Evolutionary conservation across 1,284 basidiomycete genomes (phyloP).

Genomic region (Apiotrichum gamsii): DNA sequence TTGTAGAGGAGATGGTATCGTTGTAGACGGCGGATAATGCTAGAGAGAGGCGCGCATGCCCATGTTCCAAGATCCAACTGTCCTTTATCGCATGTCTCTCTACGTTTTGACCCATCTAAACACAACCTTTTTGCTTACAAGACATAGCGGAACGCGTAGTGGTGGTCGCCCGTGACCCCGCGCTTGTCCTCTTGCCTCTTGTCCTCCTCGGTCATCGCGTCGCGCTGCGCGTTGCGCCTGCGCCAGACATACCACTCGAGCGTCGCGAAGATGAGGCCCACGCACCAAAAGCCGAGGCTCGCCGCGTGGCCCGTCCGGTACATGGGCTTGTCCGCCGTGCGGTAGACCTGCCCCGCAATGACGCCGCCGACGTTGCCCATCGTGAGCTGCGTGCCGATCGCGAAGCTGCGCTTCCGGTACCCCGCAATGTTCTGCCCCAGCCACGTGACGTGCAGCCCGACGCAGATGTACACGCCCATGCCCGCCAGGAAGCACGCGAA

Average conservation of each 20-base stretch:
- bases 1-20: too few species aligned
- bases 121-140: too few species aligned
- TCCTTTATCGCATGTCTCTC: too few species aligned
- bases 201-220: slow-evolving; percentile 1
- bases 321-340: slow-evolving; percentile 3
- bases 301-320: slow-evolving; percentile 5
- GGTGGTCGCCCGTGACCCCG: slow-evolving; percentile 6
- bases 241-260: slow-evolving; percentile 9
- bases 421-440: slow-evolving; percentile 17
- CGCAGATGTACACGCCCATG: slow-evolving; percentile 20
- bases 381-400: slow-evolving; percentile 25
- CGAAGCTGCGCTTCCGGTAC: slow-evolving; percentile 22
- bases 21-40: too few species aligned
- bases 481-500: slow-evolving; percentile 21
- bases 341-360: slow-evolving; percentile 8
- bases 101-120: too few species aligned
- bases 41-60: too few species aligned
- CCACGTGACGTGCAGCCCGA: slow-evolving; percentile 24
- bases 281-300: slow-evolving; percentile 2
- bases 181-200: background rate
- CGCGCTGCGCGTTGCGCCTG: background rate
- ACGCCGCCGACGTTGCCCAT: slow-evolving; percentile 22
- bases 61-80: too few species aligned
- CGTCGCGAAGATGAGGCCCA: slow-evolving; percentile 1
- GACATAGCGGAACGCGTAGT: slow-evolving; percentile 4